Percentiles rank a stretch among this genome's conserved stretches.
Conservation (phyloP, 192 early-diverging fungal genomes). For the Dimargaris verticillata region DNA sequence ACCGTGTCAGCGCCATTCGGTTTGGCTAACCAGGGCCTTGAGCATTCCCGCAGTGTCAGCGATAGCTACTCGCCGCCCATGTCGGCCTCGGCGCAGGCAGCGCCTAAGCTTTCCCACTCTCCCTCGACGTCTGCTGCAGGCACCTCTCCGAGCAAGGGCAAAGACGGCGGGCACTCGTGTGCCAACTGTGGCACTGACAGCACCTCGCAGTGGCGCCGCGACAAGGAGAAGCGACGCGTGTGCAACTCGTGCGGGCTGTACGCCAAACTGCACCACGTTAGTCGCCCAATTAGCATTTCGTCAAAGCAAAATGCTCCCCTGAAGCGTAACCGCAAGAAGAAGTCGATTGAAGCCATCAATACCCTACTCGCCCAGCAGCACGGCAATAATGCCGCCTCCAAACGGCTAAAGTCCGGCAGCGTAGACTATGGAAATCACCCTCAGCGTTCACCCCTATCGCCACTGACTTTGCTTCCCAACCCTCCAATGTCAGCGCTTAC, state of each 20-base stretch:
- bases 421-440: too few relatives aligned
- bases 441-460: too few relatives aligned
- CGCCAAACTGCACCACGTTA: background rate
- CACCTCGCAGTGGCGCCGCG: constrained; percentile 1
- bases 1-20: background rate
- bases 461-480: too few relatives aligned
- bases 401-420: too few relatives aligned
- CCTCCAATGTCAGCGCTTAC: too few relatives aligned
- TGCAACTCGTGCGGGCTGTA: constrained; percentile 2
- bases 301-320: background rate
- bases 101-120: background rate
- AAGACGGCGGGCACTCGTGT: background rate
- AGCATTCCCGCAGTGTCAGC: background rate
- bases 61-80: background rate
- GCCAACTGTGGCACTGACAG: background rate
- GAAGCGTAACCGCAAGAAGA: background rate
- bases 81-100: background rate
- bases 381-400: too few relatives aligned
- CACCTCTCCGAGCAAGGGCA: background rate
- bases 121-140: background rate
- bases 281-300: background rate
- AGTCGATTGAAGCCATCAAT: too few relatives aligned
- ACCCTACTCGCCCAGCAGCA: too few relatives aligned
- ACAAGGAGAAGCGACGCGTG: background rate
- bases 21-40: background rate